phyloP scores from a whole-genome alignment of 805 yeast genomes.

The Brettanomyces custersianus region DNA sequence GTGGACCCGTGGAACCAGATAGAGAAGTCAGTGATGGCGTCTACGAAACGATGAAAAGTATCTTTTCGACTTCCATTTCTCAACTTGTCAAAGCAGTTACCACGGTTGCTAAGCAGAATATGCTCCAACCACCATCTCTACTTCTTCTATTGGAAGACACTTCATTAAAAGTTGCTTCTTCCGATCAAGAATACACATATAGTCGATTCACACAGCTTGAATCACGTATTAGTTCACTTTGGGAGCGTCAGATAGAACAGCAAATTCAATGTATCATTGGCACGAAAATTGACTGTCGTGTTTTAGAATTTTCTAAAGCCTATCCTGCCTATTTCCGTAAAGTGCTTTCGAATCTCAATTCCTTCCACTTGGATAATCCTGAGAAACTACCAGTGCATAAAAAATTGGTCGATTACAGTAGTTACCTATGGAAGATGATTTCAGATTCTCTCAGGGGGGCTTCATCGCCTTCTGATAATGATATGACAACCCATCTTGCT shows the following conservation, averaged over 20 bases:
- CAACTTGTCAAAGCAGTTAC: conserved; percentile 27
- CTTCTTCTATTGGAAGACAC: conserved; percentile 33
- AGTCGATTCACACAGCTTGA: conserved; percentile 40
- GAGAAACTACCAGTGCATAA: conserved; percentile 9
- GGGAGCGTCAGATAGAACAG: conserved; percentile 52
- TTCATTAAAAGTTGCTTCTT: conserved; percentile 28
- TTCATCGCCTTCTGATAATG: not conserved
- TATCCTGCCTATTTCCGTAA: conserved; percentile 38
- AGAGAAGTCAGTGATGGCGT: conserved; percentile 22
- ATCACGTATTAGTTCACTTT: conserved; percentile 42
- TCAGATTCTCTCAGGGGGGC: conserved; percentile 4
- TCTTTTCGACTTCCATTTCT: conserved; percentile 18
- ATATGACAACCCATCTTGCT: conserved; percentile 20
- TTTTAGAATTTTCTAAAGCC: conserved; percentile 36
- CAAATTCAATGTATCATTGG: conserved; percentile 38
- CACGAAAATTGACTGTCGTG: conserved; percentile 15
- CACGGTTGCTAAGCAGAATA: conserved; percentile 27
- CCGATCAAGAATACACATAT: conserved; percentile 58
- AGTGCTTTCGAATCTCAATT: conserved; percentile 24
- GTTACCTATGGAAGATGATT: conserved; percentile 13
- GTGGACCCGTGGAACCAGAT: conserved; percentile 20
- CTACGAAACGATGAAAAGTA: conserved; percentile 22
- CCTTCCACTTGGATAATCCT: conserved; percentile 9
- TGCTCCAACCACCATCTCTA: conserved; percentile 34
- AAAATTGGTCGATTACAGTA: conserved; percentile 12